Conservation (phyloP, 192 early-diverging fungal species). For the Endogone sp. region DNA sequence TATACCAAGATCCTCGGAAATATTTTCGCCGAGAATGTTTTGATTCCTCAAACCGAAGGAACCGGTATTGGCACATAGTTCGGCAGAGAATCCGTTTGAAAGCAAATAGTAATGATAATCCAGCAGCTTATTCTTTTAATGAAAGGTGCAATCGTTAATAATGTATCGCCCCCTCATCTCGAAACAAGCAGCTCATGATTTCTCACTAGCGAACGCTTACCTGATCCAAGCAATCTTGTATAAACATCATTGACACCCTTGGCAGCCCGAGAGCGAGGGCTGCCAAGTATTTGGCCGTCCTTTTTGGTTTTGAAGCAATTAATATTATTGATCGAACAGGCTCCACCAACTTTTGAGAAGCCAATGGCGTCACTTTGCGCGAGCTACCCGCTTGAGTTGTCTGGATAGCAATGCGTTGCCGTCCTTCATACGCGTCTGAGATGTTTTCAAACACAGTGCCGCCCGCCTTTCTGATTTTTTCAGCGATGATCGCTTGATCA, state of each 20-base stretch:
- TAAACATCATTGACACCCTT: neutral
- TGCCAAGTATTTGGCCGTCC: neutral
- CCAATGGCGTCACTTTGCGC: neutral
- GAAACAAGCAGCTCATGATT: neutral
- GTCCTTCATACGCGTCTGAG: neutral
- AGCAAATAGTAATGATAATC: neutral
- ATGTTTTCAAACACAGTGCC: neutral
- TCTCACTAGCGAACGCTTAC: neutral
- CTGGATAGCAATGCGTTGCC: neutral
- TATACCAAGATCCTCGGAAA: neutral
- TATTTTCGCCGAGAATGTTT: neutral
- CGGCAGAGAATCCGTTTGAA: neutral
- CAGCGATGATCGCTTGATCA: neutral
- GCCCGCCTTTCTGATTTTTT: neutral
- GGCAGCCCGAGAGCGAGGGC: neutral
- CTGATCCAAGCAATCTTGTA: neutral
- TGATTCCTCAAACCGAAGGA: neutral
- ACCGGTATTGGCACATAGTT: neutral
- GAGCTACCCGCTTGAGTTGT: neutral
- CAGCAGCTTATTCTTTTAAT: neutral
- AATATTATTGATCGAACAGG: neutral
- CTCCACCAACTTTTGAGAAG: no score
- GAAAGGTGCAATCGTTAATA: neutral
- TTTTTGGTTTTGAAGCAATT: neutral
- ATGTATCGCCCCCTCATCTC: neutral